Evolutionary conservation across 75 land plant genomes (phyloP).

Genomic region (Selaginella moellendorffii): DNA sequence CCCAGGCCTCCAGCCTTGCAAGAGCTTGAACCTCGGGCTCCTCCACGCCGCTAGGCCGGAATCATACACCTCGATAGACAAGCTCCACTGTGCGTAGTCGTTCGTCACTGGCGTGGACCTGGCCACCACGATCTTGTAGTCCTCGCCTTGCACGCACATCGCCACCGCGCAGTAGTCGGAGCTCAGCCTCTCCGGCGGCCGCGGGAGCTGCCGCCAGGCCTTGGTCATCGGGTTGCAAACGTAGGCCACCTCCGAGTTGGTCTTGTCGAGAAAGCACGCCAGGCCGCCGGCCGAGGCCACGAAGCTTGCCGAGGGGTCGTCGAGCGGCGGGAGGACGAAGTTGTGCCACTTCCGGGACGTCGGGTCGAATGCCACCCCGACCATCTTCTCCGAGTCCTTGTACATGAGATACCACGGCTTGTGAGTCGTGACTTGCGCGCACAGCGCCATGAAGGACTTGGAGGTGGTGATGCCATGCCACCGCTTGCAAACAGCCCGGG

Average conservation of each 20-base stretch:
- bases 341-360: slow-evolving; percentile 48
- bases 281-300: slow-evolving; percentile 58
- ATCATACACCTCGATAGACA: slow-evolving; percentile 50
- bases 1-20: slow-evolving; percentile 69
- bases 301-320: slow-evolving; percentile 35
- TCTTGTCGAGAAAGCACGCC: slow-evolving; percentile 59
- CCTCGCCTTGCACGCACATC: slow-evolving; percentile 32
- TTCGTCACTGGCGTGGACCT: slow-evolving; percentile 60
- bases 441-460: slow-evolving; percentile 33
- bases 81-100: slow-evolving; percentile 54
- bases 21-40: slow-evolving; percentile 32
- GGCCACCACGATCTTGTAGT: slow-evolving; percentile 36
- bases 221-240: slow-evolving; percentile 65
- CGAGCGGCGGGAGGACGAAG: slow-evolving; percentile 47
- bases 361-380: slow-evolving; percentile 60
- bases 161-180: slow-evolving; percentile 63
- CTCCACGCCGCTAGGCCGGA: slow-evolving; percentile 33
- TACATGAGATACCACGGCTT: slow-evolving; percentile 89
- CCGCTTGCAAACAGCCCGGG: slow-evolving; percentile 64
- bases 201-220: slow-evolving; percentile 21
- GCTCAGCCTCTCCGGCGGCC: slow-evolving; percentile 30
- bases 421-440: slow-evolving; percentile 17
- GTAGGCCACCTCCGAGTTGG: slow-evolving; percentile 30
- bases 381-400: slow-evolving; percentile 31
- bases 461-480: slow-evolving; percentile 50